Percentiles rank a stretch among this genome's conserved stretches.
Evolutionary conservation across 1,284 basidiomycete species (phyloP).

Genomic region (Rhizoctonia solani): DNA sequence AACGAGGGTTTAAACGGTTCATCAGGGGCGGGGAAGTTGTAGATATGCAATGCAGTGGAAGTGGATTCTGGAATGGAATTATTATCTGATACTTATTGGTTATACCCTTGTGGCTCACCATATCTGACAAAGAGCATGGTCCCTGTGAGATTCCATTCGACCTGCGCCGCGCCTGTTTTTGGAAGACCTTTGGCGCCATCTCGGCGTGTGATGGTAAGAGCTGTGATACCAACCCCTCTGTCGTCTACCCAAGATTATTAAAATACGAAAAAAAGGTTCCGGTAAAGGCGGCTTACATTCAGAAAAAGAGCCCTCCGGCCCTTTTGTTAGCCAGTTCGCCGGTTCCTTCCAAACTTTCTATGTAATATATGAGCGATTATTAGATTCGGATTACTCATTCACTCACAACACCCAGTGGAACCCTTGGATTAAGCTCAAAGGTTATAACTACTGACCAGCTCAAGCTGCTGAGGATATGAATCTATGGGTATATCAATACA

Average conservation of each 20-base stretch:
- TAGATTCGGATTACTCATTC: background rate
- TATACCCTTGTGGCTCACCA: conserved; percentile 49
- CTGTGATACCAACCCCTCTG: conserved; percentile 56
- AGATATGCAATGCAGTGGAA: conserved; percentile 63
- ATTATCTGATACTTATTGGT: conserved; percentile 6
- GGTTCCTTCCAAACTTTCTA: conserved; percentile 83
- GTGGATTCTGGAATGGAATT: conserved; percentile 41
- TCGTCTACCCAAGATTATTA: conserved; percentile 57
- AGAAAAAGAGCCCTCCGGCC: conserved; percentile 57
- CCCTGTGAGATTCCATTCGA: conserved; percentile 79
- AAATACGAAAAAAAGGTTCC: background rate
- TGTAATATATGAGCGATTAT: background rate
- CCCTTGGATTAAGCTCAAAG: conserved; percentile 61
- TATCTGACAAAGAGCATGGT: conserved; percentile 71
- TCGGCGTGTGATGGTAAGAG: conserved; percentile 53
- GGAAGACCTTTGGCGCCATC: conserved; percentile 45
- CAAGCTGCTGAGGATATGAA: conserved; percentile 75
- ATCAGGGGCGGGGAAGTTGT: conserved; percentile 61
- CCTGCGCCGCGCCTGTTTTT: conserved; percentile 64
- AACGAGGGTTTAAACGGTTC: conserved; percentile 61
- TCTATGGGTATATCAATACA: conserved; percentile 50
- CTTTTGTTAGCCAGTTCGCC: conserved; percentile 75
- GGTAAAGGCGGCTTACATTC: background rate
- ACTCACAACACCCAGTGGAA: conserved; percentile 62
- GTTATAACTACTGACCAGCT: conserved; percentile 75